These are phyloP conservation scores for Aspergillus mulundensis DNA, from an alignment of 495 filamentous ascomycete species.

Conservation along the genomic window DNA sequence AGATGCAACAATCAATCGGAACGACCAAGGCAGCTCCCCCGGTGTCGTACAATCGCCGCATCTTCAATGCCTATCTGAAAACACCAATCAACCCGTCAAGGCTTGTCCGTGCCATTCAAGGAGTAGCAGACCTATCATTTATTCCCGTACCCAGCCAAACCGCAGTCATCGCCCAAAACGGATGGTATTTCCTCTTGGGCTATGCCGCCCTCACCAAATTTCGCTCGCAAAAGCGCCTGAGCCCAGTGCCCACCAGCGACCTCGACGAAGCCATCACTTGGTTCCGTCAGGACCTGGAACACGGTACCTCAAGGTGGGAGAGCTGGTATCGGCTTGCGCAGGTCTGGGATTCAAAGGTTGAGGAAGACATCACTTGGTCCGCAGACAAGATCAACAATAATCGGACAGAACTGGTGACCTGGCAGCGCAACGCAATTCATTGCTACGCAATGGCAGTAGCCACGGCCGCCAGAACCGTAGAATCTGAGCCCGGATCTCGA, in stretches of 20 bases:
- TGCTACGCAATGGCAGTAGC: constrained; percentile 90
- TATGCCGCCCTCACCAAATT: constrained; percentile 86
- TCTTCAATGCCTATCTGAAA: constrained; percentile 72
- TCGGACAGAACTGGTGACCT: constrained; percentile 63
- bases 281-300: constrained; percentile 81
- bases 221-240: constrained; percentile 75
- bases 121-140: constrained; percentile 61
- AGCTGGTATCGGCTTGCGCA: constrained; percentile 94
- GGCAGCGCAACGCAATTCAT: constrained; percentile 83
- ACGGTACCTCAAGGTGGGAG: constrained; percentile 83
- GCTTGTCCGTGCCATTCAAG: constrained; percentile 71
- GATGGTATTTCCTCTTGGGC: constrained; percentile 90
- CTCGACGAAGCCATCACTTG: constrained; percentile 78
- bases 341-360: constrained; percentile 83
- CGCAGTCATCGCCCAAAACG: constrained; percentile 66
- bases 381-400: constrained; percentile 93
- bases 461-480: constrained; percentile 58
- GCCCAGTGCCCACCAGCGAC: constrained; percentile 75
- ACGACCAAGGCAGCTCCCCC: constrained; percentile 62
- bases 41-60: constrained; percentile 67
- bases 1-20: constrained; percentile 72
- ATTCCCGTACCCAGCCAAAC: constrained; percentile 47
- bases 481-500: constrained; percentile 56
- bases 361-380: constrained; percentile 91
- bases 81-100: constrained; percentile 78